Evolutionary conservation across 2,329 filamentous ascomycete genomes (phyloP).

Genomic region (Penicillium concentricum): DNA sequence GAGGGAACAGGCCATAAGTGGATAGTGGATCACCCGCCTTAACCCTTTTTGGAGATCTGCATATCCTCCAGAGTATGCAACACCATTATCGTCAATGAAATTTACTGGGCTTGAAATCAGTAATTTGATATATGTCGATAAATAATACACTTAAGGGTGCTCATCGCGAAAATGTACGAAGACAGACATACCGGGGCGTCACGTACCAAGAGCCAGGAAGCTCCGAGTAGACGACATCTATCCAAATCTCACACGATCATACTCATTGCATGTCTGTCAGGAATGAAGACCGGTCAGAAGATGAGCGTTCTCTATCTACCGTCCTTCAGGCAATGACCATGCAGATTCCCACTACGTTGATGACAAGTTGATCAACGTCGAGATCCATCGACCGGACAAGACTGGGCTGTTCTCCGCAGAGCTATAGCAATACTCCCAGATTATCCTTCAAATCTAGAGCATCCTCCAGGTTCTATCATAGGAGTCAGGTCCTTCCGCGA

Average conservation of each 20-base stretch:
- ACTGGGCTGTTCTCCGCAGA: not conserved
- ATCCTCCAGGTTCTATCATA: not conserved
- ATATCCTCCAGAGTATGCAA: not conserved
- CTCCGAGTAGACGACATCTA: not conserved
- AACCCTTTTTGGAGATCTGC: slow-evolving; percentile 9
- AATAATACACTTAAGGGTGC: not conserved
- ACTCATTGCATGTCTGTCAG: not conserved
- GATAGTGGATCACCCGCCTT: slow-evolving; percentile 12
- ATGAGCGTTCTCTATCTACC: not conserved
- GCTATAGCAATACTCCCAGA: not conserved
- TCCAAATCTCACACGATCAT: not conserved
- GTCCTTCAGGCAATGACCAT: not conserved
- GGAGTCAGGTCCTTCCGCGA: not conserved
- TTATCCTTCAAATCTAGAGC: not conserved
- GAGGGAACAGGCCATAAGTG: slow-evolving; percentile 7
- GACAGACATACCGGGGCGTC: not conserved
- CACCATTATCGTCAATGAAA: not conserved
- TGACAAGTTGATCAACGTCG: not conserved
- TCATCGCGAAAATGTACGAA: not conserved
- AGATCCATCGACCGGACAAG: not conserved
- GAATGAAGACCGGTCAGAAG: not conserved
- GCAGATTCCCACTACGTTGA: not conserved
- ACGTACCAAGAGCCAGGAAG: not conserved
- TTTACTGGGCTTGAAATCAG: not conserved
- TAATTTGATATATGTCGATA: not conserved